Evolutionary conservation across 1,139 yeast species (phyloP).

Genomic region (Yamadazyma conglobata): DNA sequence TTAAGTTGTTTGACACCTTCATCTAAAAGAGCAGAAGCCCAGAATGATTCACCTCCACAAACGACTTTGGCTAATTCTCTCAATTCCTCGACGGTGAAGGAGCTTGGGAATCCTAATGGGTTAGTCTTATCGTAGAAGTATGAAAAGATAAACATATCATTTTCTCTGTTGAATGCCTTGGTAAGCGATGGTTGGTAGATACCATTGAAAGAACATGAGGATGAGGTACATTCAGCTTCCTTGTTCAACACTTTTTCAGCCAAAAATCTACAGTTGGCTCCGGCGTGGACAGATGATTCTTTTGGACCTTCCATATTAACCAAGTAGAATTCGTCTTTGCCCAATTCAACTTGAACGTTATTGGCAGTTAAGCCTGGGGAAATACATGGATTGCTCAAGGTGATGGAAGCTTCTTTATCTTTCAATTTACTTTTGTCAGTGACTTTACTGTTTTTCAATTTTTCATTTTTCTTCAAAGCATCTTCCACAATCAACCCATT

Average conservation of each 20-base stretch:
- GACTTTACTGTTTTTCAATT: constrained; percentile 20
- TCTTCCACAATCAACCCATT: constrained; percentile 57
- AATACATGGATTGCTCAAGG: constrained; percentile 75
- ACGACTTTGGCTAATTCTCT: constrained; percentile 78
- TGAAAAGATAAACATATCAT: constrained; percentile 85
- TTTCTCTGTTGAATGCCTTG: constrained; percentile 62
- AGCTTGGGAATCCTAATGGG: constrained; percentile 91
- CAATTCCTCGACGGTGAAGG: constrained; percentile 83
- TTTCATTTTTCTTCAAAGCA: constrained; percentile 35
- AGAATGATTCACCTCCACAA: constrained; percentile 74
- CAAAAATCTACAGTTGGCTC: constrained; percentile 78
- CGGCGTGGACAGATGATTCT: constrained; percentile 22
- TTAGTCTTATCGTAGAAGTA: constrained; percentile 91
- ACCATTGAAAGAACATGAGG: constrained; percentile 96
- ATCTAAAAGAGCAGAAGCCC: constrained; percentile 61
- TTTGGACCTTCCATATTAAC: constrained; percentile 67
- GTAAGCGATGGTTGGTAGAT: constrained; percentile 91
- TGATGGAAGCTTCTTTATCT: constrained; percentile 35
- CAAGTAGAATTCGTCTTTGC: constrained; percentile 46
- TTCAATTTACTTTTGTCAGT: constrained; percentile 37
- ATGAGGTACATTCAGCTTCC: constrained; percentile 65
- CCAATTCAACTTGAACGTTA: constrained; percentile 55
- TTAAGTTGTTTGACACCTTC: constrained; percentile 65
- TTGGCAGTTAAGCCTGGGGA: constrained; percentile 66
- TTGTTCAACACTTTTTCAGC: constrained; percentile 84